These are phyloP conservation scores for sweet orange (Citrus sinensis) DNA, from an alignment of 345 rosid species.

Conservation along the genomic window DVS_A1.0 CM039164.1:26080001-26080500, in stretches of 20 bases:
- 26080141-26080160: slow-evolving; percentile 58
- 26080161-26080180: slow-evolving; percentile 38
- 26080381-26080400: not conserved
- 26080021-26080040: slow-evolving; percentile 71
- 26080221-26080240: slow-evolving; percentile 58
- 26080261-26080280: slow-evolving; percentile 56
- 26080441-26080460: slow-evolving; percentile 61
- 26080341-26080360: slow-evolving; percentile 18
- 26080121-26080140: slow-evolving; percentile 59
- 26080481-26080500: slow-evolving; percentile 43
- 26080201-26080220: slow-evolving; percentile 67
- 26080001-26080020: slow-evolving; percentile 54
- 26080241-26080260: slow-evolving; percentile 42
- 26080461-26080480: slow-evolving; percentile 60
- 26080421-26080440: slow-evolving; percentile 63
- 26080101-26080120: slow-evolving; percentile 69
- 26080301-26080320: slow-evolving; percentile 31
- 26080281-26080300: slow-evolving; percentile 57
- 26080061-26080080: slow-evolving; percentile 74
- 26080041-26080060: slow-evolving; percentile 69
- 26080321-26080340: slow-evolving; percentile 18
- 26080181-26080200: slow-evolving; percentile 51
- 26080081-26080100: slow-evolving; percentile 32
- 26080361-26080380: slow-evolving; percentile 15
- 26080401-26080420: slow-evolving; percentile 43